phyloP scores from a whole-genome alignment of 2,329 filamentous ascomycete genomes.

The Bimuria novae-zelandiae region DNA sequence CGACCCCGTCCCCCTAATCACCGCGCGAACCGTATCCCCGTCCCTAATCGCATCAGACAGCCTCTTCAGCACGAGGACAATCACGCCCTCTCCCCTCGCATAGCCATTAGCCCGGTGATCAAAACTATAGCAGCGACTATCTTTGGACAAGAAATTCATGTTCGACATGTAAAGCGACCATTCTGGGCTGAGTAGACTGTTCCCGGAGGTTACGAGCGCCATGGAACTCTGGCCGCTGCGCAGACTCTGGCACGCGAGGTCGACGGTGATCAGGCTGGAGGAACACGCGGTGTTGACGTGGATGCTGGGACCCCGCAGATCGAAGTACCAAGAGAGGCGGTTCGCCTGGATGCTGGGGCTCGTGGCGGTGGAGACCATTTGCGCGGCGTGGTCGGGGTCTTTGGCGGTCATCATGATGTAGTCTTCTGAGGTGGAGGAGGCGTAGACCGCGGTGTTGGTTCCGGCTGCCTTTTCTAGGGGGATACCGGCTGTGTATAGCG shows the following conservation, averaged over 20 bases:
- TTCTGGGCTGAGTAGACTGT: conserved; percentile 9
- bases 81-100: conserved; percentile 30
- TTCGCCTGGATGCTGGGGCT: conserved; percentile 14
- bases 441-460: neutral
- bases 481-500: neutral
- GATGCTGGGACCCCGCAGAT: conserved; percentile 24
- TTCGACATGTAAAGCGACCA: neutral
- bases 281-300: conserved; percentile 30
- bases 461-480: neutral
- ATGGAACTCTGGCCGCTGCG: conserved; percentile 1
- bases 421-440: conserved; percentile 1
- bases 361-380: neutral
- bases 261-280: conserved; percentile 15
- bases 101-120: conserved; percentile 25
- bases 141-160: conserved; percentile 15
- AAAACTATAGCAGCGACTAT: conserved; percentile 19
- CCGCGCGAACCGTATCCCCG: conserved; percentile 30
- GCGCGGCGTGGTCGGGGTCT: conserved; percentile 22
- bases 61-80: conserved; percentile 29
- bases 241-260: conserved; percentile 17
- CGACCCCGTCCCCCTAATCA: conserved; percentile 27
- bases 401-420: conserved; percentile 22
- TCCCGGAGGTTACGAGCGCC: conserved; percentile 1
- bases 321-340: conserved; percentile 24
- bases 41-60: conserved; percentile 24